Percentiles rank a stretch among this genome's conserved stretches.
Evolutionary conservation across 1,284 basidiomycete species (phyloP).

Genomic region (Marasmius fiardii): DNA sequence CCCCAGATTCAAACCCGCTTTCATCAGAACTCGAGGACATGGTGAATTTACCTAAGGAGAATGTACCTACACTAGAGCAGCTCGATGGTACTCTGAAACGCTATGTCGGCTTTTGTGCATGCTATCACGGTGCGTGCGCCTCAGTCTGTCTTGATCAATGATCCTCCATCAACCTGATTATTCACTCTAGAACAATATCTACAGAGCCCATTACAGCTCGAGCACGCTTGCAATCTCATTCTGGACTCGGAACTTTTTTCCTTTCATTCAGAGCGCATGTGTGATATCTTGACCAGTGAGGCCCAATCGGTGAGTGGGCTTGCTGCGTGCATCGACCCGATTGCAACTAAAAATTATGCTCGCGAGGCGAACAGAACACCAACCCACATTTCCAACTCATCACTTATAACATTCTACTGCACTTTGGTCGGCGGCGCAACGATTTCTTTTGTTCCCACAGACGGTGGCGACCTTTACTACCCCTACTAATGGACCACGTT

Average conservation of each 20-base stretch:
- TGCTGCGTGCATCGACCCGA: constrained; percentile 3
- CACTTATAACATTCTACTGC: constrained; percentile 74
- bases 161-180: constrained; percentile 7
- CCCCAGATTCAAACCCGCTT: neutral
- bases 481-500: constrained; percentile 78
- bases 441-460: constrained; percentile 76
- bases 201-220: constrained; percentile 74
- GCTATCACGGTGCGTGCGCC: constrained; percentile 80
- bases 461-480: constrained; percentile 80
- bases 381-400: constrained; percentile 86
- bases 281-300: constrained; percentile 70
- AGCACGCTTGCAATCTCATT: constrained; percentile 74
- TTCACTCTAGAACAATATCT: constrained; percentile 69
- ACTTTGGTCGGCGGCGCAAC: constrained; percentile 67
- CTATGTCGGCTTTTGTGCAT: constrained; percentile 75
- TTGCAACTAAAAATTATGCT: neutral
- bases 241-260: constrained; percentile 82
- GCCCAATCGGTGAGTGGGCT: constrained; percentile 55
- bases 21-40: constrained; percentile 79
- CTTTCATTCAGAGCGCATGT: constrained; percentile 89
- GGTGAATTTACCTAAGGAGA: constrained; percentile 61
- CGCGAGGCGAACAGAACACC: constrained; percentile 55
- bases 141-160: constrained; percentile 3
- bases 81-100: constrained; percentile 77
- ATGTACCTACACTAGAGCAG: constrained; percentile 58